Evolutionary conservation across 805 yeast species (phyloP).

Genomic region (Saturnispora hagleri): DNA sequence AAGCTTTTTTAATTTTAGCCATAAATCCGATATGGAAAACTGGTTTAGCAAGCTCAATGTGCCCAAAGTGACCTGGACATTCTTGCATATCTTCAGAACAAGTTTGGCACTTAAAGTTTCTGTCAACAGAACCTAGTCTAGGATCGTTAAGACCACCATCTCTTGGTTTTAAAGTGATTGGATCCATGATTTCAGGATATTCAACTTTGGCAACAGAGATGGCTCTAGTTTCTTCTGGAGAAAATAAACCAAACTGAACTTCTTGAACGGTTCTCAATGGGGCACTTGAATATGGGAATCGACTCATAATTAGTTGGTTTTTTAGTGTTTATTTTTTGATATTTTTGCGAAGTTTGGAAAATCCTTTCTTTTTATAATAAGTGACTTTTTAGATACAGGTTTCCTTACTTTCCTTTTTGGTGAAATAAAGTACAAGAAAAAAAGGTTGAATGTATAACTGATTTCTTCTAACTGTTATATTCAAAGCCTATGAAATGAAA

Average conservation of each 20-base stretch:
- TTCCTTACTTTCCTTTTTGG: background rate
- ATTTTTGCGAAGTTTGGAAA: background rate
- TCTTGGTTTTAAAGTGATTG: conserved; percentile 86
- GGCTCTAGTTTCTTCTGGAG: conserved; percentile 96
- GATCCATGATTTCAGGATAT: conserved; percentile 99
- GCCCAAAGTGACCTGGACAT: conserved; percentile 99
- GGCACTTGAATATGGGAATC: conserved; percentile 93
- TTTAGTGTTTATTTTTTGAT: conserved; percentile 4
- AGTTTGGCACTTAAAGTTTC: conserved; percentile 96
- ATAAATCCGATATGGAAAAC: conserved; percentile 96
- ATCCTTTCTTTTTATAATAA: background rate
- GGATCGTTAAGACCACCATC: conserved; percentile 98
- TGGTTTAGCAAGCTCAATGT: conserved; percentile 95
- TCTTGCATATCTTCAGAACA: conserved; percentile 99
- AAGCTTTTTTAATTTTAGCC: conserved; percentile 85
- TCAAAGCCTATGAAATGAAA: background rate
- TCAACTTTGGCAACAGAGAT: conserved; percentile 96
- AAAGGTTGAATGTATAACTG: background rate
- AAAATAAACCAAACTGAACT: conserved; percentile 95
- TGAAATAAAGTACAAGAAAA: background rate
- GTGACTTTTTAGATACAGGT: background rate
- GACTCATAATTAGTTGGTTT: conserved; percentile 22
- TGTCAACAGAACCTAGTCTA: conserved; percentile 91
- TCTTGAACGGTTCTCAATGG: conserved; percentile 96
- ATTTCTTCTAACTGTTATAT: background rate